These are phyloP conservation scores for Moesziomyces globuligerus DNA, from an alignment of 1,284 basidiomycete species.

Conservation along the genomic window DNA sequence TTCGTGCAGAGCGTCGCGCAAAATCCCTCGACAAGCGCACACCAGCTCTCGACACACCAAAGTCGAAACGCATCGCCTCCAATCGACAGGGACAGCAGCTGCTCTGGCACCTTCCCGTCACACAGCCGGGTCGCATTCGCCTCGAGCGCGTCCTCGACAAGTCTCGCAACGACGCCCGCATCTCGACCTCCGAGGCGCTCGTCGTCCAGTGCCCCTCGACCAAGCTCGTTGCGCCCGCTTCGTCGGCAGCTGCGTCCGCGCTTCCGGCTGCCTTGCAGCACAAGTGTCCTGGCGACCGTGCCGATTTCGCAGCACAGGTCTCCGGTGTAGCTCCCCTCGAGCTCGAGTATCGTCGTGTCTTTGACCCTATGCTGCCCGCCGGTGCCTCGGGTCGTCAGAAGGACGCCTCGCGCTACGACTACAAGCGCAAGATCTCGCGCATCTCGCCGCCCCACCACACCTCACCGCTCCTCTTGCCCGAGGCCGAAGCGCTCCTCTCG, in stretches of 20 bases:
- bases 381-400: constrained; percentile 7
- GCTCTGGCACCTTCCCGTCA: constrained; percentile 56
- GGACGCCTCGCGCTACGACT: constrained; percentile 18
- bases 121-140: constrained; percentile 51
- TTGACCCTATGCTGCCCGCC: constrained; percentile 19
- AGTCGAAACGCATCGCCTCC: constrained; percentile 11
- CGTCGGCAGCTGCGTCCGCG: not conserved
- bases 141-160: constrained; percentile 63
- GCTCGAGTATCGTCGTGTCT: constrained; percentile 53
- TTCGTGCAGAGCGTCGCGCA: constrained; percentile 38
- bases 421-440: constrained; percentile 40
- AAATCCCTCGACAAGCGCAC: constrained; percentile 17
- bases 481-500: constrained; percentile 37
- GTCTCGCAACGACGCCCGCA: constrained; percentile 54
- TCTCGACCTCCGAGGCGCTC: constrained; percentile 50
- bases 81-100: constrained; percentile 25
- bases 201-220: constrained; percentile 63
- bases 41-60: constrained; percentile 24
- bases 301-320: constrained; percentile 51
- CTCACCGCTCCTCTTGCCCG: constrained; percentile 41
- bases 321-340: constrained; percentile 59
- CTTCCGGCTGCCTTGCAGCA: constrained; percentile 28
- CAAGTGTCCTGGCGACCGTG: constrained; percentile 59
- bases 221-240: constrained; percentile 32
- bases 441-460: constrained; percentile 48